These are phyloP conservation scores for Yarrowia sp. DNA, from an alignment of 805 yeast genomes.

Conservation along the genomic window DNA sequence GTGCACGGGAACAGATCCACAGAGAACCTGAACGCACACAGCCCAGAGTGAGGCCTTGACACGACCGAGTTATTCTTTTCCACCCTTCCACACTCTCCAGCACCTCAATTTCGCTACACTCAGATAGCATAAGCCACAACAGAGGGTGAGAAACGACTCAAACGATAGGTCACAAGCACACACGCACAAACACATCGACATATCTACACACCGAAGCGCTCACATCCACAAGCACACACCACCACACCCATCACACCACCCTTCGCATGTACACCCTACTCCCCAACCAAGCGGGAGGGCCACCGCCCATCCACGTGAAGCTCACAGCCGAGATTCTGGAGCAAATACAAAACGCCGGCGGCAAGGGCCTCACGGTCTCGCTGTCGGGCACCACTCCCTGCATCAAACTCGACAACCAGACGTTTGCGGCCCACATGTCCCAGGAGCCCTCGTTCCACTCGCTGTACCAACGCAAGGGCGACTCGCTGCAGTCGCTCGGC, in stretches of 20 bases:
- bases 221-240: neutral
- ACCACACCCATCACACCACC: neutral
- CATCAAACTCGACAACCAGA: constrained; percentile 16
- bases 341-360: constrained; percentile 21
- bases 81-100: no score
- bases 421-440: constrained; percentile 34
- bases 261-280: constrained; percentile 31
- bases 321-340: constrained; percentile 38
- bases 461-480: constrained; percentile 29
- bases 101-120: neutral
- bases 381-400: constrained; percentile 15
- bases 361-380: constrained; percentile 20
- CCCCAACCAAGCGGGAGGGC: constrained; percentile 33
- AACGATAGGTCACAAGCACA: no score
- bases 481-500: constrained; percentile 22
- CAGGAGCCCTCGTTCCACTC: constrained; percentile 37
- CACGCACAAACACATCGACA: neutral
- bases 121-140: neutral
- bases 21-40: no score
- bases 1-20: neutral
- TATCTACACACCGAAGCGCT: neutral
- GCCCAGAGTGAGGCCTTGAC: no score
- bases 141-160: no score
- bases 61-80: no score
- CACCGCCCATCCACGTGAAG: constrained; percentile 38